A percentile compares a stretch with the other conserved stretches of the same genome.
These are phyloP conservation scores for Colletotrichum abscissum DNA, from an alignment of 2,329 filamentous ascomycete genomes.

Conservation along the genomic window DNA sequence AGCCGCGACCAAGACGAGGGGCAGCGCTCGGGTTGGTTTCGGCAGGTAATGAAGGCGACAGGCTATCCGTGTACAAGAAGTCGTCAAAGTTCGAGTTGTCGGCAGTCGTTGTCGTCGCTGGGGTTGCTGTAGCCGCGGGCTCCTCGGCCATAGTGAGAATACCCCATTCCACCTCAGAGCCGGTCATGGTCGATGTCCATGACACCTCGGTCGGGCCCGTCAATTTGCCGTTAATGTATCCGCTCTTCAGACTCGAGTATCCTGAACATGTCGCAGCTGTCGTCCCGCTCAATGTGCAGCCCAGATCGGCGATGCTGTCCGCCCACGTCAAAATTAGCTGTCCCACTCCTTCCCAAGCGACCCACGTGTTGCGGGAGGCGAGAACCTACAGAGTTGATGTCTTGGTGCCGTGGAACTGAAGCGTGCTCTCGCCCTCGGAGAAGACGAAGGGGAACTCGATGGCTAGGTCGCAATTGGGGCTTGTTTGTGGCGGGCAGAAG, in stretches of 20 bases:
- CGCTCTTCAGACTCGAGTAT: conserved; percentile 56
- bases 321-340: background rate
- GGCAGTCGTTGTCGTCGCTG: background rate
- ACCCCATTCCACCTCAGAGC: conserved; percentile 55
- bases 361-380: background rate
- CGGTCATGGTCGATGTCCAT: conserved; percentile 58
- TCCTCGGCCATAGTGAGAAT: conserved; percentile 54
- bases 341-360: background rate
- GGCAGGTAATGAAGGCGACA: conserved; percentile 17
- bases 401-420: conserved; percentile 55
- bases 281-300: conserved; percentile 53
- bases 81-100: conserved; percentile 33
- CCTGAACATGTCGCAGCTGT: conserved; percentile 60
- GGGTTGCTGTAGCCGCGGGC: conserved; percentile 43
- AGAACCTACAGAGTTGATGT: conserved; percentile 55
- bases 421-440: conserved; percentile 56
- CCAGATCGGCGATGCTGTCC: conserved; percentile 55
- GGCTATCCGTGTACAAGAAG: conserved; percentile 31
- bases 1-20: conserved; percentile 12
- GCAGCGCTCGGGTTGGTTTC: conserved; percentile 33
- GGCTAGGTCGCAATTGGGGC: conserved; percentile 54
- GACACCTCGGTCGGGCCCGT: conserved; percentile 56
- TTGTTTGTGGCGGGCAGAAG: conserved; percentile 57
- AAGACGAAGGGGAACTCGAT: conserved; percentile 60
- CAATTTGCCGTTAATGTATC: conserved; percentile 50